phyloP scores from a whole-genome alignment of 306 rosid species.

The Fragaria iinumae region DNA sequence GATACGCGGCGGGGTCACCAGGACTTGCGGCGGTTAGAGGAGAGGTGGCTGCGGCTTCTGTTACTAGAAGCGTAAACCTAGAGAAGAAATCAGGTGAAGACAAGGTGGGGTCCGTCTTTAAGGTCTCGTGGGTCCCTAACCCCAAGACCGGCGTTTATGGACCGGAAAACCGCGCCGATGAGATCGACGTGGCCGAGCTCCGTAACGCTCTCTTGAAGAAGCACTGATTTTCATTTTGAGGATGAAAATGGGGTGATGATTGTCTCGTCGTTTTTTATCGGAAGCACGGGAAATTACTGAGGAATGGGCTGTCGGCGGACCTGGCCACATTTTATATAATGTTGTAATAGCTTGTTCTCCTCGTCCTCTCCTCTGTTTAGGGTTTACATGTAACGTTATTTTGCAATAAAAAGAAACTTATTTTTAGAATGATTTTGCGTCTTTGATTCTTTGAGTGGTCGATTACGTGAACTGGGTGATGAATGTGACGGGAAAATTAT shows the following conservation, averaged over 20 bases:
- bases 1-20: conserved; percentile 55
- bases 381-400: neutral
- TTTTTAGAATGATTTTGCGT: neutral
- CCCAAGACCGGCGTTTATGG: conserved; percentile 83
- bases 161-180: conserved; percentile 60
- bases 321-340: neutral
- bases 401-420: neutral
- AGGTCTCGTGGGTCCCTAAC: conserved; percentile 86
- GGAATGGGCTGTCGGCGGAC: conserved; percentile 27
- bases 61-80: conserved; percentile 23
- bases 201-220: conserved; percentile 62
- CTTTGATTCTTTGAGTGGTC: neutral
- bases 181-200: conserved; percentile 74
- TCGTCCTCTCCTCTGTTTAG: conserved; percentile 9
- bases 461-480: neutral
- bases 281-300: neutral
- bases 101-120: conserved; percentile 22
- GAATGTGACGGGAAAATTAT: no score
- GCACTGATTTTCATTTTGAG: conserved; percentile 3
- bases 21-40: conserved; percentile 42
- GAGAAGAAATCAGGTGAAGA: conserved; percentile 49
- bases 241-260: neutral
- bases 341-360: conserved; percentile 1
- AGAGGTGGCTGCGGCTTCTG: conserved; percentile 23
- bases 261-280: neutral